Base-by-base conservation (phyloP, 2,329 filamentous ascomycete species). In the Curvularia eragrostidis region DNA sequence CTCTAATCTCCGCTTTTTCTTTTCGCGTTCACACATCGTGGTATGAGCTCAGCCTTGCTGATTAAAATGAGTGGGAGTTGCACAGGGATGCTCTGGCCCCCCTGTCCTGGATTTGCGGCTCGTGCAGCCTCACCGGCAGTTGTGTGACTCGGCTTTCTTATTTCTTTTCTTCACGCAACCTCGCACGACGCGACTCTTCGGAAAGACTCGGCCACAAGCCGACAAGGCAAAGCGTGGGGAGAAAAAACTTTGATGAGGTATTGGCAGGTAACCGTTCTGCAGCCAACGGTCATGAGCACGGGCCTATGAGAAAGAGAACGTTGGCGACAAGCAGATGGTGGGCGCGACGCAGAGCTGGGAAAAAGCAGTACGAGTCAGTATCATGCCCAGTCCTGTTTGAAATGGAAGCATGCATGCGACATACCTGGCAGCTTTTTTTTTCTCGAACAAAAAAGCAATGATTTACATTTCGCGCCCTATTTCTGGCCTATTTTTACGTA, bases 1-100 rank as follows among this genome's bases (percentile, higher is more conserved):
- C 13, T 26, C 10, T 23, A 41, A 49, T 48, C 46, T 41, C 46
- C 46, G 34, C 55, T 39, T 43, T 38, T 36, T 34, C n/a, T 3
- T 42, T 26, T 12, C 41, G n/a, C 43, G 15, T 26, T 21, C 9
- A 46, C n/a, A 30, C 43, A 30, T 28, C 43, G 23, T 26, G 23
- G 41, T n/a, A 43, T 26, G n/a, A 26, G 41, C 23, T 26, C 41
- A 43, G 41, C 43, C n/a, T 21, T 19, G 26, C n/a, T 12, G 15
- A 30, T 46, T 13, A 46, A 30, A 30, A 46, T 30, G 9, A 46
- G 23, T 39, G 7, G n/a, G 23, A 46, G 42, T 30, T 28, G 39
- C 38, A 39, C 42, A 36, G 8, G 21, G 30, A 26, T 48, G 30
- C 26, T 38, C 30, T 26, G 23, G 28, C 18, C 21, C 18, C 18